phyloP scores from a whole-genome alignment of 2,329 filamentous ascomycete genomes.

The Alternaria sp. region DNA sequence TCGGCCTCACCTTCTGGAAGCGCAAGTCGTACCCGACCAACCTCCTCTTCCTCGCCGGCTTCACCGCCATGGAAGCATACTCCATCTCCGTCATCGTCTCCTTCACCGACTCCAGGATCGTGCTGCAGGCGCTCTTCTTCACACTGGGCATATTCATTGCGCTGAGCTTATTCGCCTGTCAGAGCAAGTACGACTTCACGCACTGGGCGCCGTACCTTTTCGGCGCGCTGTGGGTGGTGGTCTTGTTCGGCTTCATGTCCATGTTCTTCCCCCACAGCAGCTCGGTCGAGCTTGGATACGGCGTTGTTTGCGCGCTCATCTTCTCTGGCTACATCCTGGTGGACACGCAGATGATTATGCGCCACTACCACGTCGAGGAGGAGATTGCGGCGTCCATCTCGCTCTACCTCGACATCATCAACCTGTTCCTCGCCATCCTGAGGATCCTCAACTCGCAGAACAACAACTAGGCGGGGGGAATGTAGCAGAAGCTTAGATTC shows the following conservation, averaged over 20 bases:
- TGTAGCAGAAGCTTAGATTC: not conserved
- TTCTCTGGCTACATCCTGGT: conserved; percentile 96
- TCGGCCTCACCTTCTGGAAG: conserved; percentile 50
- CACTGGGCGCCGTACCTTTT: conserved; percentile 96
- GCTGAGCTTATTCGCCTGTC: conserved; percentile 84
- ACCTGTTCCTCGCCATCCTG: conserved; percentile 94
- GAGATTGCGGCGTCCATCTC: conserved; percentile 95
- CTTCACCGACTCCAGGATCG: conserved; percentile 82
- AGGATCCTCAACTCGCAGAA: conserved; percentile 95
- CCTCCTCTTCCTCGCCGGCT: conserved; percentile 86
- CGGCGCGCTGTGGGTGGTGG: conserved; percentile 84
- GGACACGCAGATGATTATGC: conserved; percentile 93
- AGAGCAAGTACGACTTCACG: conserved; percentile 98
- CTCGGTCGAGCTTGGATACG: conserved; percentile 84
- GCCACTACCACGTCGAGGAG: conserved; percentile 96
- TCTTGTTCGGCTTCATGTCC: conserved; percentile 92
- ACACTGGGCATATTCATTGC: conserved; percentile 73
- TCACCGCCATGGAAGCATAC: conserved; percentile 93
- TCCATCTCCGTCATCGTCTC: conserved; percentile 90
- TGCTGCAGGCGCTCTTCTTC: conserved; percentile 87
- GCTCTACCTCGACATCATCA: conserved; percentile 94
- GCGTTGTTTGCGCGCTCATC: conserved; percentile 79
- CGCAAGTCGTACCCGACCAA: conserved; percentile 83
- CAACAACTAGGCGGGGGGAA: conserved; percentile 73
- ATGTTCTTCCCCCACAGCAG: conserved; percentile 85